Base-by-base conservation (phyloP, 352 stramenopile species). In the Peronospora destructor region DNA sequence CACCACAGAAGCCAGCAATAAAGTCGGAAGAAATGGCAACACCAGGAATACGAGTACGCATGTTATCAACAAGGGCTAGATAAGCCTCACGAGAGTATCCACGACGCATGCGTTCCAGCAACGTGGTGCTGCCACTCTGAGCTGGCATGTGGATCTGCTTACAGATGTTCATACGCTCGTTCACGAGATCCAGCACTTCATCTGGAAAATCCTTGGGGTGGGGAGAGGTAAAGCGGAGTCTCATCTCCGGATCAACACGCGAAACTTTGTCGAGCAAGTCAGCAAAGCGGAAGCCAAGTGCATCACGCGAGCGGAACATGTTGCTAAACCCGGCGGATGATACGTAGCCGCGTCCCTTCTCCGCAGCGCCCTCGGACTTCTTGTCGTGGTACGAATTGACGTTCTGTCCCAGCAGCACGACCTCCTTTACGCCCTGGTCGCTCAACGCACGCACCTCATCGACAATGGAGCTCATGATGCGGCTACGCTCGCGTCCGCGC, bases 351-450 rank as follows among this genome's bases (percentile, higher is more conserved):
- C 84, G 78, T 0, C 84, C 84, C 17, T 76, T 59, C 37, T 90
- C 73, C 11, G 51, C 39, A 12, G 81, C 81, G 13, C 74, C 81
- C 36, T 84, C 71, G 0, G 78, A 90, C 52, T 85, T 76, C 19
- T 79, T 89, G 74, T 99, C 96, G 66, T 98, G 95, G 68, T 98
- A 99, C 45, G 87, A 98, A 73, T 99, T 99, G 36, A 99, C 97
- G 70, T 99, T 99, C 71, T 99, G 97, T 32, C 97, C 97, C n/a
- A 99, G 75, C 26, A 99, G 73, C 43, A 97, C 87, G 11, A 99
- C 82, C 64, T 99, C 97, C 63, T 98, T 98, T 14, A 98, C 85
- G 38, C 89, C 92, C 39, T 97, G 68, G 50, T 95, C 76, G 11
- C 84, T 64, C 39, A 98, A 67, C 13, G 76, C 47, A 37, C 67